Evolutionary conservation across 2,329 filamentous ascomycete species (phyloP).

Genomic region (Scolecobasidium constrictum): DNA sequence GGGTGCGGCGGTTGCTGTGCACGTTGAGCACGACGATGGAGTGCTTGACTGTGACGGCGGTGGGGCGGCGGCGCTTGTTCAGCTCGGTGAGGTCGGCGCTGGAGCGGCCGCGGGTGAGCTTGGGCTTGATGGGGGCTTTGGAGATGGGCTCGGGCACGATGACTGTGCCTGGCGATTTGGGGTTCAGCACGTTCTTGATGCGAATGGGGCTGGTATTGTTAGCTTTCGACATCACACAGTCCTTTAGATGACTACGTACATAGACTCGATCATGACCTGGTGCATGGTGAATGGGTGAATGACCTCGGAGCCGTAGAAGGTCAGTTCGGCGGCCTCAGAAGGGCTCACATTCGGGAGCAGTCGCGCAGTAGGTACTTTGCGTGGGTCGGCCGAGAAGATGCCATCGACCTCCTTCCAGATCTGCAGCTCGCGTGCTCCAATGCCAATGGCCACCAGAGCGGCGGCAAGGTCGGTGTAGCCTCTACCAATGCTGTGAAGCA

Average conservation of each 20-base stretch:
- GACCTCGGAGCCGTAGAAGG: conserved; percentile 66
- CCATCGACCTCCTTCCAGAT: conserved; percentile 99
- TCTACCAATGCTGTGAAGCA: conserved; percentile 84
- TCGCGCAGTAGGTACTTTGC: conserved; percentile 84
- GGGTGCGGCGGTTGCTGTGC: conserved; percentile 91
- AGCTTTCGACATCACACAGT: too few species aligned
- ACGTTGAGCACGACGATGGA: conserved; percentile 96
- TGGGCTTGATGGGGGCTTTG: conserved; percentile 44
- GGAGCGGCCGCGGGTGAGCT: conserved; percentile 38
- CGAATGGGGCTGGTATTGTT: conserved; percentile 67
- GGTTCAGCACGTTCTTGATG: conserved; percentile 89
- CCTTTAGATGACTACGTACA: too few species aligned
- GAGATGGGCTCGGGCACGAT: conserved; percentile 61
- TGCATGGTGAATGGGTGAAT: conserved; percentile 79
- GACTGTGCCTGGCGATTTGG: conserved; percentile 65
- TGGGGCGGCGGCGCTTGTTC: conserved; percentile 36
- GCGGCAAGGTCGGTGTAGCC: conserved; percentile 97
- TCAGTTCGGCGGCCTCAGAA: conserved; percentile 89
- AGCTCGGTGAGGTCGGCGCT: conserved; percentile 24
- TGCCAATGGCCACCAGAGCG: conserved; percentile 77
- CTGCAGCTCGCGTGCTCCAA: conserved; percentile 81
- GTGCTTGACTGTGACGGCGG: conserved; percentile 88
- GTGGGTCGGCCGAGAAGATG: conserved; percentile 78
- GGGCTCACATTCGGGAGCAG: conserved; percentile 85
- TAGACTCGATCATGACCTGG: neutral